These are phyloP conservation scores for Globisporangium cylindrosporum DNA, from an alignment of 352 stramenopile genomes.

Conservation along the genomic window DNA sequence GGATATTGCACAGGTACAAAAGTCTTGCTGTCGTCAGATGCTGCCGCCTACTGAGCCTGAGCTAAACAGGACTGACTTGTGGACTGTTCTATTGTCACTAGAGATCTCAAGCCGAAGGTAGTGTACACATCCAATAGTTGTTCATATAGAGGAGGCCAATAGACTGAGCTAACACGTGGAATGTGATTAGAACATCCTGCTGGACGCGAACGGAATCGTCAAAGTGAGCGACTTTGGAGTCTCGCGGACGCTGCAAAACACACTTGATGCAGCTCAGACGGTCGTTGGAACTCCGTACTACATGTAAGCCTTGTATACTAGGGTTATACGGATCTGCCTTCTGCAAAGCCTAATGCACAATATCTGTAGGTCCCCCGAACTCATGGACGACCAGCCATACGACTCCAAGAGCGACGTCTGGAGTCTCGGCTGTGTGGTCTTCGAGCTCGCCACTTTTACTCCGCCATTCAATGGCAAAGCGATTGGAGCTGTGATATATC, in stretches of 20 bases:
- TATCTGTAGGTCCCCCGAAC: slow-evolving; percentile 55
- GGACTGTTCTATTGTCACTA: slow-evolving; percentile 14
- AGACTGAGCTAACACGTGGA: neutral
- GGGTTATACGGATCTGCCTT: neutral
- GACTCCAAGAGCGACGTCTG: slow-evolving; percentile 77
- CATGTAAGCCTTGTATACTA: slow-evolving; percentile 34
- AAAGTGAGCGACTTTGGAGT: slow-evolving; percentile 80
- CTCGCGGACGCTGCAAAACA: slow-evolving; percentile 36
- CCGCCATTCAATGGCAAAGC: slow-evolving; percentile 64
- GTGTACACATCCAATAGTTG: neutral
- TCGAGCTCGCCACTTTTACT: slow-evolving; percentile 58
- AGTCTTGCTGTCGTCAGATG: too few relatives aligned
- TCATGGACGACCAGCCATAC: slow-evolving; percentile 64
- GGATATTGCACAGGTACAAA: slow-evolving; percentile 59
- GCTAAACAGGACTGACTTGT: neutral
- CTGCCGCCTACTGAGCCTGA: neutral
- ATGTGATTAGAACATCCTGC: slow-evolving; percentile 40
- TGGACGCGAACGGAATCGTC: slow-evolving; percentile 50
- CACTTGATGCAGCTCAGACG: slow-evolving; percentile 49
- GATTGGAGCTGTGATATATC: slow-evolving; percentile 53
- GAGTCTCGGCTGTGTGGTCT: slow-evolving; percentile 83
- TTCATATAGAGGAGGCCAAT: neutral
- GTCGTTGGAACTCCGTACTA: slow-evolving; percentile 74
- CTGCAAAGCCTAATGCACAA: neutral
- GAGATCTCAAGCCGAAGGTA: slow-evolving; percentile 62